Evolutionary conservation across 768 basidiomycete species (phyloP).

Genomic region (Mycena albidolilacea): DNA sequence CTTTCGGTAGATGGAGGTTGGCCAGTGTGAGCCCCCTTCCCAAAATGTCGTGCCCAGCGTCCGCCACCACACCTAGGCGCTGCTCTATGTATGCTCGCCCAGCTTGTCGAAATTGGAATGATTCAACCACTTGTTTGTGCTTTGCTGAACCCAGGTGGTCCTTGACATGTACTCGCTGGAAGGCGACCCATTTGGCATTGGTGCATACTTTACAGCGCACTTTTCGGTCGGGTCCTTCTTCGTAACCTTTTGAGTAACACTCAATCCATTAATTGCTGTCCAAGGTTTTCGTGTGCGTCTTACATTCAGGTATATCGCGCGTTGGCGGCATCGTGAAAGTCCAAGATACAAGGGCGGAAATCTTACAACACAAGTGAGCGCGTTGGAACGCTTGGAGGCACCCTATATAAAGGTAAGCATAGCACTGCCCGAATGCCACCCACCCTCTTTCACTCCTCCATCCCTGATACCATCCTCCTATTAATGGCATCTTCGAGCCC

Average conservation of each 20-base stretch:
- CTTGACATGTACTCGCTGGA: background rate
- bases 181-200: constrained; percentile 14
- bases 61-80: background rate
- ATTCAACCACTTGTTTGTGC: constrained; percentile 4
- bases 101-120: background rate
- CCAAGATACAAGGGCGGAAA: background rate
- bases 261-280: background rate
- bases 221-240: constrained; percentile 12
- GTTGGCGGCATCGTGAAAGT: constrained; percentile 2
- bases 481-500: too few species aligned
- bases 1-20: background rate
- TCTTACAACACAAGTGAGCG: background rate
- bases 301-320: constrained; percentile 12
- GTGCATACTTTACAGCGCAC: constrained; percentile 20
- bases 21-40: background rate
- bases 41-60: too few species aligned
- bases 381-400: background rate
- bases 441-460: too few species aligned
- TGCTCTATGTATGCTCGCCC: constrained; percentile 7
- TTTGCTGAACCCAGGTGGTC: constrained; percentile 10
- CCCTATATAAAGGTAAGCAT: too few species aligned
- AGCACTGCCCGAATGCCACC: too few species aligned
- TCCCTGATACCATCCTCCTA: background rate
- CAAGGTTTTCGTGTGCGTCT: background rate
- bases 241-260: background rate